These are phyloP conservation scores for Pelargonium australe DNA, from an alignment of 441 rosid genomes.

Conservation along the genomic window DNA sequence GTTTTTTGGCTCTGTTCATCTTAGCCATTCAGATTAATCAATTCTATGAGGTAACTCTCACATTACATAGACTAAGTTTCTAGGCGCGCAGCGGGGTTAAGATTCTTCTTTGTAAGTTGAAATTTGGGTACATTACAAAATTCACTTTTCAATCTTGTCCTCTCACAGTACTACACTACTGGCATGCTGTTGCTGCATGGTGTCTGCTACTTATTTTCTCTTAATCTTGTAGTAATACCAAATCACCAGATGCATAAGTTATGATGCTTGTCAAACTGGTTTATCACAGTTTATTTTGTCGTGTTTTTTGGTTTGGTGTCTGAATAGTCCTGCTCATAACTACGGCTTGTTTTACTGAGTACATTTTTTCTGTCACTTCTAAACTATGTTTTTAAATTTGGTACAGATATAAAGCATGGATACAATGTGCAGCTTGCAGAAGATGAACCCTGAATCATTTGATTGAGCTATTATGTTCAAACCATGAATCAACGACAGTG, in stretches of 20 bases:
- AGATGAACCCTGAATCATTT: constrained; percentile 39
- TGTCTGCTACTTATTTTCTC: not conserved
- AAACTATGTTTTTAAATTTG: constrained; percentile 21
- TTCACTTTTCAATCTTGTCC: no score
- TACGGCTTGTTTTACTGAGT: not conserved
- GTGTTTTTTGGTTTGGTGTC: not conserved
- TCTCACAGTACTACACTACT: no score
- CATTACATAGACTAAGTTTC: not conserved
- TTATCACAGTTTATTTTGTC: not conserved
- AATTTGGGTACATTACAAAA: not conserved
- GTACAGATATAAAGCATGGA: constrained; percentile 52
- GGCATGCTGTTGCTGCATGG: not conserved
- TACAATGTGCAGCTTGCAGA: constrained; percentile 49
- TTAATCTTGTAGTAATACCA: not conserved
- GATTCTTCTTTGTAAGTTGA: not conserved
- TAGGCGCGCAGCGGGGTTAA: not conserved
- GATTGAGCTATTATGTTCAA: no score
- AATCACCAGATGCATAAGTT: not conserved
- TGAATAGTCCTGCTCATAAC: not conserved
- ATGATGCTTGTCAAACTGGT: not conserved
- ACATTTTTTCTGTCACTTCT: constrained; percentile 10
- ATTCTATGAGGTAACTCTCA: no score
- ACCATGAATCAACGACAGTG: no score
- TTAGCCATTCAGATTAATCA: no score
- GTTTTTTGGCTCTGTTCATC: no score